Percentiles rank a stretch among this genome's conserved stretches.
Conservation (phyloP, 1,284 basidiomycete genomes). For the Ustilago xerochloae region DNA sequence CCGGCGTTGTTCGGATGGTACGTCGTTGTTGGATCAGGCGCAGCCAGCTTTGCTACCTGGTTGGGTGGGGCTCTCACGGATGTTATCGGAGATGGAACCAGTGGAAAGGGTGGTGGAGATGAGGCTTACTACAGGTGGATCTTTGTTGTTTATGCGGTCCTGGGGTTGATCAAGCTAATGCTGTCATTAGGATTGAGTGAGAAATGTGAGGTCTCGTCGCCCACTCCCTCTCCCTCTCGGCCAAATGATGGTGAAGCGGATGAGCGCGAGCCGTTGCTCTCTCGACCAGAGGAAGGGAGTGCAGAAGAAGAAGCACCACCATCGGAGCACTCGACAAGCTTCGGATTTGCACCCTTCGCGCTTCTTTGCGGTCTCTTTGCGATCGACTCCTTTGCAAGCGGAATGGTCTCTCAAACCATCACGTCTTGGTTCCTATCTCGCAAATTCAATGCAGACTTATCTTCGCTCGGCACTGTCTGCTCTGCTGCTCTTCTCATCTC, state of each 20-base stretch:
- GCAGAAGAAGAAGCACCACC: not conserved
- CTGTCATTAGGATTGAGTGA: slow-evolving; percentile 14
- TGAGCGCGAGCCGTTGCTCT: slow-evolving; percentile 15
- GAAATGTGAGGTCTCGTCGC: slow-evolving; percentile 15
- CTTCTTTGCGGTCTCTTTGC: slow-evolving; percentile 24
- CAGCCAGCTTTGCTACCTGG: slow-evolving; percentile 28
- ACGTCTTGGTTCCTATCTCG: slow-evolving; percentile 23
- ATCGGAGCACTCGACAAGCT: not conserved
- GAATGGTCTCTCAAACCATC: slow-evolving; percentile 30
- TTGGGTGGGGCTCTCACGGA: too few relatives aligned
- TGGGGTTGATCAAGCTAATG: slow-evolving; percentile 18
- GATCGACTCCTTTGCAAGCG: slow-evolving; percentile 24
- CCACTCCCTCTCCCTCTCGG: too few relatives aligned
- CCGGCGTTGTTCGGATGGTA: slow-evolving; percentile 24
- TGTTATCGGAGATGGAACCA: too few relatives aligned
- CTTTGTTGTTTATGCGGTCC: slow-evolving; percentile 18
- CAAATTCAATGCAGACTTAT: slow-evolving; percentile 26
- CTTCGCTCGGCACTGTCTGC: slow-evolving; percentile 19
- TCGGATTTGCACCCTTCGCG: slow-evolving; percentile 12
- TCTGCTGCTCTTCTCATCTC: slow-evolving; percentile 20
- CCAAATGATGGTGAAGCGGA: not conserved
- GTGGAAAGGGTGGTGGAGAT: not conserved
- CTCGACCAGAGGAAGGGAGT: not conserved
- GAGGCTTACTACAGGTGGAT: slow-evolving; percentile 10
- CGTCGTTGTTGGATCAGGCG: slow-evolving; percentile 17